phyloP scores from a whole-genome alignment of 1,284 basidiomycete genomes.

The Ustilago cynodontis region DNA sequence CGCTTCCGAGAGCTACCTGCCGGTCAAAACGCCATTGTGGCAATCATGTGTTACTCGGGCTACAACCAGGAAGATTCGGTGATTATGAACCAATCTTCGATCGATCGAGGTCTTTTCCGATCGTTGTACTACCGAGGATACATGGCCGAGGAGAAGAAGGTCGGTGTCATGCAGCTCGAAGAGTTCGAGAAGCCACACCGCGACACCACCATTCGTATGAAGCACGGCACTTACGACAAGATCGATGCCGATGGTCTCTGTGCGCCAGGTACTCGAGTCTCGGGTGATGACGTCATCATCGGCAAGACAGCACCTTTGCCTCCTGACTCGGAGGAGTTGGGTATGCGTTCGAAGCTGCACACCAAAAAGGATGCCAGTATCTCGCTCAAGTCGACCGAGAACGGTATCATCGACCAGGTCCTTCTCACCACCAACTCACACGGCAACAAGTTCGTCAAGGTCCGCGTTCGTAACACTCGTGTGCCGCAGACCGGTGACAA shows the following conservation, averaged over 20 bases:
- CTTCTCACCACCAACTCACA: slow-evolving; percentile 95
- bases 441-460: slow-evolving; percentile 98
- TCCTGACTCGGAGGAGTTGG: slow-evolving; percentile 95
- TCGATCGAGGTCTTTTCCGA: slow-evolving; percentile 97
- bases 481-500: slow-evolving; percentile 98
- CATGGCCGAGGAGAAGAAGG: slow-evolving; percentile 96
- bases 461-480: slow-evolving; percentile 93
- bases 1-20: slow-evolving; percentile 97
- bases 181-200: slow-evolving; percentile 97
- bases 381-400: slow-evolving; percentile 96
- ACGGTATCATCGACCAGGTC: slow-evolving; percentile 96
- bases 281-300: slow-evolving; percentile 98
- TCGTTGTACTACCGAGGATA: slow-evolving; percentile 99
- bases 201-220: slow-evolving; percentile 93
- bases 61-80: slow-evolving; percentile 99
- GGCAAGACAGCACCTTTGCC: slow-evolving; percentile 98
- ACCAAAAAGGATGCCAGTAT: slow-evolving; percentile 94
- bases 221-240: slow-evolving; percentile 98
- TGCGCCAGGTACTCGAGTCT: slow-evolving; percentile 92
- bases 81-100: slow-evolving; percentile 99
- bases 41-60: slow-evolving; percentile 97
- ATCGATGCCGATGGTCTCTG: slow-evolving; percentile 95
- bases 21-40: slow-evolving; percentile 97
- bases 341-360: slow-evolving; percentile 90
- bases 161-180: slow-evolving; percentile 83